Evolutionary conservation across 2,329 filamentous ascomycete species (phyloP).

Genomic region (Hypoxylon sp.): DNA sequence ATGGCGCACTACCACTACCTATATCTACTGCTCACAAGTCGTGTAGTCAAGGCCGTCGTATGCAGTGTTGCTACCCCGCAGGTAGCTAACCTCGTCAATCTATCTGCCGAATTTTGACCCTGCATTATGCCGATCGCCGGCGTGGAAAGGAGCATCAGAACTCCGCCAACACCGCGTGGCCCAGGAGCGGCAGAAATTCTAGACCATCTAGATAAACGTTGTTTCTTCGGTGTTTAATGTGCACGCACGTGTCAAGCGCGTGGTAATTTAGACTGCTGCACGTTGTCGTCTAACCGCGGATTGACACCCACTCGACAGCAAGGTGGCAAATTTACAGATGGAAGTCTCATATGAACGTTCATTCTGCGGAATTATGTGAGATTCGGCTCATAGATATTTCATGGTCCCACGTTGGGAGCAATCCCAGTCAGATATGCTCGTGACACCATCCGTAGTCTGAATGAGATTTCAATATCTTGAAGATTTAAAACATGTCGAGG

Average conservation of each 20-base stretch:
- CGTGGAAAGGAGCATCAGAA: conserved; percentile 19
- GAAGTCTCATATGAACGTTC: background rate
- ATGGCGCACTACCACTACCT: conserved; percentile 16
- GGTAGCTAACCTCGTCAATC: conserved; percentile 37
- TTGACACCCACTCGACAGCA: background rate
- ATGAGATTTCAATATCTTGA: too few species aligned
- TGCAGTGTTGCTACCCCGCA: conserved; percentile 40
- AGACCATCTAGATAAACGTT: conserved; percentile 2
- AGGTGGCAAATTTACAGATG: background rate
- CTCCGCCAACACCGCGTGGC: conserved; percentile 5
- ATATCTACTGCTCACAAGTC: conserved; percentile 22
- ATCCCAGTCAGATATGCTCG: too few species aligned
- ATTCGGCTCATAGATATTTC: too few species aligned
- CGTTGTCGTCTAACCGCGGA: background rate
- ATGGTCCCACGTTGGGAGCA: too few species aligned
- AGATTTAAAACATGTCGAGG: too few species aligned
- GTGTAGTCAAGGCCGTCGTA: conserved; percentile 21
- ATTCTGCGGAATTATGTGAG: too few species aligned
- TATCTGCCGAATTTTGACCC: conserved; percentile 43
- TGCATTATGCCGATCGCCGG: conserved; percentile 41
- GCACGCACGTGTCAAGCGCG: conserved; percentile 2
- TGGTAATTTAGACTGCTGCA: background rate
- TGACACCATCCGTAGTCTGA: too few species aligned
- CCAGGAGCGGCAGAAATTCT: conserved; percentile 19
- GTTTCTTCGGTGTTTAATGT: conserved; percentile 13